Percentiles rank a stretch among this genome's conserved stretches.
These are phyloP conservation scores for Aspergillus sclerotiicarbonarius DNA, from an alignment of 495 filamentous ascomycete genomes.

Conservation along the genomic window DNA sequence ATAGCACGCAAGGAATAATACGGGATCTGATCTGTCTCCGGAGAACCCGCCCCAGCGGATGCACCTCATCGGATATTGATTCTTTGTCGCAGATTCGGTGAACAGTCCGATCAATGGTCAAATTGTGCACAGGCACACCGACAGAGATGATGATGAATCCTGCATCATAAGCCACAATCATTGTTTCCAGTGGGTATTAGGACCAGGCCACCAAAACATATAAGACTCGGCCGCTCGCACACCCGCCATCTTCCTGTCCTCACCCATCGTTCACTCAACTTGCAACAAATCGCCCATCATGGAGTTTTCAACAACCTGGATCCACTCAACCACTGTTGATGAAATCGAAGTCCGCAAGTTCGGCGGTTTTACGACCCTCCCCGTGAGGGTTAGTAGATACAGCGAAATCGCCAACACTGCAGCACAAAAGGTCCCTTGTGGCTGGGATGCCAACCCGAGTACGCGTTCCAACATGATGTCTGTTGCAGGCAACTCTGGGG, in stretches of 20 bases:
- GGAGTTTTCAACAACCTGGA: neutral
- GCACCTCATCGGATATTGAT: neutral
- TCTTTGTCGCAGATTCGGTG: neutral
- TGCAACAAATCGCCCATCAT: neutral
- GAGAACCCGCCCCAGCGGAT: neutral
- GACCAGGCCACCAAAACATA: neutral
- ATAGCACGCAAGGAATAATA: neutral
- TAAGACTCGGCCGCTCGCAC: neutral
- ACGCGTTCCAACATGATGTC: too few relatives aligned
- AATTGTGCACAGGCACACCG: neutral
- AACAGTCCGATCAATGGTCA: neutral
- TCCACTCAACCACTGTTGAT: neutral
- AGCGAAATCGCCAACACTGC: neutral
- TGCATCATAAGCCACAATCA: neutral
- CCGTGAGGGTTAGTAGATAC: neutral
- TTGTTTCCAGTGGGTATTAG: neutral
- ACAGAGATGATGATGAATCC: neutral
- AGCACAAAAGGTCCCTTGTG: neutral
- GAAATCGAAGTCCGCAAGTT: neutral
- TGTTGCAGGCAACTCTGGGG: neutral
- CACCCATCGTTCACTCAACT: neutral
- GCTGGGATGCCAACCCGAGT: neutral
- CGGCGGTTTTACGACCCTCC: constrained; percentile 1
- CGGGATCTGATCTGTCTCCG: neutral
- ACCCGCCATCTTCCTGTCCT: neutral